Evolutionary conservation across 345 rosid species (phyloP).

Genomic region (Euphorbia pulcherrima): DNA sequence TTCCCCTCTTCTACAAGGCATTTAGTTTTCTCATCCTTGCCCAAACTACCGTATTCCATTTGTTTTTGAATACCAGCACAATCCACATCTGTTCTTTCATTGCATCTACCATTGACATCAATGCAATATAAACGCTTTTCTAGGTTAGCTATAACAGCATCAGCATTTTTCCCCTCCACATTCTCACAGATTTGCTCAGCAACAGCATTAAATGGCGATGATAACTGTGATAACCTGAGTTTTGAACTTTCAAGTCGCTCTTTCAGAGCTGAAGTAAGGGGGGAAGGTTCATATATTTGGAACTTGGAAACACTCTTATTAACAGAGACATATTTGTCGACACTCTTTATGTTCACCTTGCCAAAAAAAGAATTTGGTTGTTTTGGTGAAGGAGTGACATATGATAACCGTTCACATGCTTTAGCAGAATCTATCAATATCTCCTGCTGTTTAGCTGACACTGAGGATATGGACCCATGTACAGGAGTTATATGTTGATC

Average conservation of each 20-base stretch:
- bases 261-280: conserved; percentile 38
- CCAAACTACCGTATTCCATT: conserved; percentile 18
- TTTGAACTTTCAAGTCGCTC: conserved; percentile 50
- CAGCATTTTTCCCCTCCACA: conserved; percentile 12
- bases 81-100: conserved; percentile 12
- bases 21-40: conserved; percentile 22
- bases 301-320: conserved; percentile 43
- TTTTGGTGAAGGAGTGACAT: conserved; percentile 61
- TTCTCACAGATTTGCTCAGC: conserved; percentile 24
- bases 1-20: conserved; percentile 18
- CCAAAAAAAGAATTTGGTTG: conserved; percentile 37
- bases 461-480: conserved; percentile 36
- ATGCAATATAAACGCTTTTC: conserved; percentile 30
- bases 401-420: conserved; percentile 27
- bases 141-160: conserved; percentile 37
- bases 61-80: conserved; percentile 19
- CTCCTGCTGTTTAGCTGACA: conserved; percentile 31
- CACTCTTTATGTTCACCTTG: conserved; percentile 37
- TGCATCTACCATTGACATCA: conserved; percentile 24
- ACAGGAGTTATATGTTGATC: conserved; percentile 30
- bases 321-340: conserved; percentile 35
- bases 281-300: conserved; percentile 40
- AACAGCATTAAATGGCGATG: conserved; percentile 31
- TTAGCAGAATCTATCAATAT: conserved; percentile 28
- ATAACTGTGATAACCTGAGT: conserved; percentile 34